Conservation (phyloP, 116 monocot genomes). For the Papilionanthe hybrid region DNA sequence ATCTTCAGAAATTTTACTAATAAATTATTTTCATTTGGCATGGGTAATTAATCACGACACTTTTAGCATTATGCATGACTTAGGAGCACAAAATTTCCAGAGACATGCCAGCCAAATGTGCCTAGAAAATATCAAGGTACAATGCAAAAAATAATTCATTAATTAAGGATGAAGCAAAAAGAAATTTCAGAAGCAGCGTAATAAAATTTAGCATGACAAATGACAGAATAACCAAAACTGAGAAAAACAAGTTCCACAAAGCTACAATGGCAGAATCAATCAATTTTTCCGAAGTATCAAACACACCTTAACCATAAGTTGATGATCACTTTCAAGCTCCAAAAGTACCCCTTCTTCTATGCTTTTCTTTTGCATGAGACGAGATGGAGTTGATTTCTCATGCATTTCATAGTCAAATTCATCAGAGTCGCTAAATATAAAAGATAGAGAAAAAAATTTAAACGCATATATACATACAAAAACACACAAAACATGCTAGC, state of each 20-base stretch:
- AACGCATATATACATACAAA: not conserved
- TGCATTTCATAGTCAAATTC: constrained; percentile 48
- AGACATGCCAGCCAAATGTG: not conserved
- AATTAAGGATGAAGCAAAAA: not conserved
- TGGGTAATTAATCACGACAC: not conserved
- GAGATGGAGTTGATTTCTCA: constrained; percentile 6
- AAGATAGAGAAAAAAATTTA: constrained; percentile 6
- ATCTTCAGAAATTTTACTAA: not conserved
- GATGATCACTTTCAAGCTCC: constrained; percentile 57
- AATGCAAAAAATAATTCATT: not conserved
- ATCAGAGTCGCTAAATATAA: constrained; percentile 50
- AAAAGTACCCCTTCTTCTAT: constrained; percentile 51
- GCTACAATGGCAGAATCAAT: not conserved
- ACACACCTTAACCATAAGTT: constrained; percentile 45
- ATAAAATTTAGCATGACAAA: not conserved
- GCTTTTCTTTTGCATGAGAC: constrained; percentile 46
- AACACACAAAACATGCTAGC: too few species aligned
- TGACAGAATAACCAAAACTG: not conserved
- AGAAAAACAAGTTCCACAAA: not conserved
- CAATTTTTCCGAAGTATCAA: not conserved
- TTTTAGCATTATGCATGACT: not conserved
- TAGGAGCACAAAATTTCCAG: not conserved
- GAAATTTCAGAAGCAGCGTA: not conserved
- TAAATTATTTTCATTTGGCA: not conserved
- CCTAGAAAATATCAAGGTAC: not conserved